Evolutionary conservation across 164 flowering plant species (phyloP), one percentile per base, ranked within the genome.

Genomic region (Santalum album): DNA sequence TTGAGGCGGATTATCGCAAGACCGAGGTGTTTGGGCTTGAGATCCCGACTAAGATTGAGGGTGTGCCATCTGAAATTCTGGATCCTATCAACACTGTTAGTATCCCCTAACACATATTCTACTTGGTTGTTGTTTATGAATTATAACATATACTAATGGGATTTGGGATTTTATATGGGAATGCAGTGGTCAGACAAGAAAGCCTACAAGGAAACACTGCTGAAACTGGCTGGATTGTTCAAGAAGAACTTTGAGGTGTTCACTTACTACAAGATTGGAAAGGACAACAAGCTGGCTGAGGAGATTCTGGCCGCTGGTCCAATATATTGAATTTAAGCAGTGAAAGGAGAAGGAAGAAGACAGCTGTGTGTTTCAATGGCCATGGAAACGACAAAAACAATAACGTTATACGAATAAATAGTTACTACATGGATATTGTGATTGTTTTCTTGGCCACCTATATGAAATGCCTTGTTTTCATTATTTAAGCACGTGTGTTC

Each of bases 261-360:
- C 65, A 50, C 76, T 7, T 66, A 65, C 66, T 77, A 94, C 71
- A 80, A 84, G 81, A 84, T 94, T 62, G 99, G 96, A n/a, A 53
- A 69, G 49, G 95, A 85, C 66, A 72, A 58, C 75, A 73, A 71
- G 36, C 83, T 90, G 51, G 74, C 90, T 6, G 86, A 87, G 61
- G 90, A 90, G 73, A 94, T 94, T 29, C 67, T 84, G 18, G 92
- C 92, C 0, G 99, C 99, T 60, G 99, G 99, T 51, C 99, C 99
- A 0, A 67, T 32, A 46, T 79, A 78, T 64, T 87, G 61, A 83
- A 35, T 1, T 1, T 7, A 25, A 12, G 21, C 5, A 18, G 20
- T 6, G 19, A 7, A 1, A 42, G 21, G 12, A 42, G 45, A 42
- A 42, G 11, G 12, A 18, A 4, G 3, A 18, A 18, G 4, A 16